phyloP scores from a whole-genome alignment of 192 early-diverging fungal species.

The Gigaspora rosea region DNA sequence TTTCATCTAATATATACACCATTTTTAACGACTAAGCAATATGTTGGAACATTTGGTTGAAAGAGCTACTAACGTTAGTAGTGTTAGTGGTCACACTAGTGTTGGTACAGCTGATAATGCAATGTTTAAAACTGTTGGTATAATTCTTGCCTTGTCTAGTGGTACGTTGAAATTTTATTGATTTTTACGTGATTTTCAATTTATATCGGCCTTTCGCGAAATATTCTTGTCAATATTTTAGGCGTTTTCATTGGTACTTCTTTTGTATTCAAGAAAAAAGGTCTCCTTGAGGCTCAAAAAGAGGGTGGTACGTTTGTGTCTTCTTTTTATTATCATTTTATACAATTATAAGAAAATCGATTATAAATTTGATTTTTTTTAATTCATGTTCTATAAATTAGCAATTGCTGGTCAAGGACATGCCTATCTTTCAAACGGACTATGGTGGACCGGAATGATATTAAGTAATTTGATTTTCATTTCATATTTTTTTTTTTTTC shows the following conservation, averaged over 20 bases:
- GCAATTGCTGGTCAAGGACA: conserved; percentile 54
- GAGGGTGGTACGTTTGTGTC: conserved; percentile 28
- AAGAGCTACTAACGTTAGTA: not conserved
- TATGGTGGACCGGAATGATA: conserved; percentile 64
- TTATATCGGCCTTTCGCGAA: not conserved
- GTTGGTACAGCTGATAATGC: not conserved
- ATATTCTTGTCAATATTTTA: conserved; percentile 28
- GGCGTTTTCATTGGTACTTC: conserved; percentile 89
- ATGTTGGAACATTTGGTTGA: not conserved
- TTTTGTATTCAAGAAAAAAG: conserved; percentile 96
- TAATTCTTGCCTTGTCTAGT: not conserved
- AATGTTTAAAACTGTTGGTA: not conserved
- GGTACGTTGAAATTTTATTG: not conserved
- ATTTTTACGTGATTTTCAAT: not conserved
- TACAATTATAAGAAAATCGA: not conserved
- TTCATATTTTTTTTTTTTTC: not conserved
- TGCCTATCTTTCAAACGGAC: conserved; percentile 50
- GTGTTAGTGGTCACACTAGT: not conserved
- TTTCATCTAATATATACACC: too few relatives aligned
- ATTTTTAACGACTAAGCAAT: not conserved
- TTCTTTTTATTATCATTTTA: not conserved
- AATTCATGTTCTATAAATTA: conserved; percentile 11
- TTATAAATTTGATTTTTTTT: not conserved
- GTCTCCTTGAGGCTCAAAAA: conserved; percentile 76
- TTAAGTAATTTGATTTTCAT: conserved; percentile 41